Evolutionary conservation across 139 green algal genomes (phyloP).

Genomic region (Chlamydomonas schloesseri): DNA sequence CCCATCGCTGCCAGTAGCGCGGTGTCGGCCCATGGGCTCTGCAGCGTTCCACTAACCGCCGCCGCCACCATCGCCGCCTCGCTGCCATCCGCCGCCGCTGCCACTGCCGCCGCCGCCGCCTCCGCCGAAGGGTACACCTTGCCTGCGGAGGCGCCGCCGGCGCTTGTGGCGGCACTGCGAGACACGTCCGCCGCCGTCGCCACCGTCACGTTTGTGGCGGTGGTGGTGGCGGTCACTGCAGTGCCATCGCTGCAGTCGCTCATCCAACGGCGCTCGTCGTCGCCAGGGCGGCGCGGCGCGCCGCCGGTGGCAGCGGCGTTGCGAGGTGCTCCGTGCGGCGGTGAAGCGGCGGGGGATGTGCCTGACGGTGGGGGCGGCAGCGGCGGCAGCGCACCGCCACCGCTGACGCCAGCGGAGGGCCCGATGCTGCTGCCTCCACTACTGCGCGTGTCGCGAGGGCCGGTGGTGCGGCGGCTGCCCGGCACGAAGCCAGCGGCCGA

Average conservation of each 20-base stretch:
- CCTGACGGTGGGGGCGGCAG: not conserved
- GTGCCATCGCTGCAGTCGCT: constrained; percentile 8
- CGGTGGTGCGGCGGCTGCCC: not conserved
- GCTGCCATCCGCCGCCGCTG: no score
- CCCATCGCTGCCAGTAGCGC: not conserved
- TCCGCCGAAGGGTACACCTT: not conserved
- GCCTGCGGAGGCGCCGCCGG: not conserved
- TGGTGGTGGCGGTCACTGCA: not conserved
- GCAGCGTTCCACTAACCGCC: not conserved
- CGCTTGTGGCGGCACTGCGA: no score
- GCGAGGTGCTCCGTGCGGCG: no score
- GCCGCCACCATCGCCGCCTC: not conserved
- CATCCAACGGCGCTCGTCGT: not conserved
- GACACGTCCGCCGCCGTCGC: not conserved
- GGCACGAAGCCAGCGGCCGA: not conserved
- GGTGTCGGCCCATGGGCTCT: not conserved
- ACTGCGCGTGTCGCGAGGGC: not conserved
- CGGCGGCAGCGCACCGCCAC: not conserved
- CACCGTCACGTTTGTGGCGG: not conserved
- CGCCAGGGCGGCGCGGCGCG: not conserved
- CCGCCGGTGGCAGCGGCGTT: no score
- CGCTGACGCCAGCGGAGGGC: not conserved
- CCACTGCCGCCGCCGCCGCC: not conserved
- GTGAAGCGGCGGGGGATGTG: no score
- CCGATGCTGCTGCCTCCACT: not conserved